Percentiles rank a stretch among this genome's conserved stretches.
Evolutionary conservation across 2,329 filamentous ascomycete genomes (phyloP).

Genomic region (Cytospora leucostoma): DNA sequence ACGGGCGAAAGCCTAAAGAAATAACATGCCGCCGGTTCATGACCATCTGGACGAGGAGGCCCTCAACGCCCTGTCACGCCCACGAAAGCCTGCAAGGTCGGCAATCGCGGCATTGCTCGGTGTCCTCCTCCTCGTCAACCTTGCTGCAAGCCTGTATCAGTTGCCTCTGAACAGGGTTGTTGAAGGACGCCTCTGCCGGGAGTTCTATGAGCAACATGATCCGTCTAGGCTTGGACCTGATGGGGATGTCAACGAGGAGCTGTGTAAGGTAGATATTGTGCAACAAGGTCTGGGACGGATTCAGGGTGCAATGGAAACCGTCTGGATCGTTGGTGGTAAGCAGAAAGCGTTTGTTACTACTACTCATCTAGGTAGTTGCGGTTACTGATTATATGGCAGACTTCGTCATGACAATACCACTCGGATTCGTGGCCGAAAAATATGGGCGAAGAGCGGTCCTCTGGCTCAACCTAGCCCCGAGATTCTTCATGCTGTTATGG

Average conservation of each 20-base stretch:
- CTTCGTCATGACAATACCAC: conserved; percentile 51
- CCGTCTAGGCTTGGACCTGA: conserved; percentile 38
- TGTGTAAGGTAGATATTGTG: conserved; percentile 56
- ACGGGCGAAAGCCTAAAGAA: not conserved
- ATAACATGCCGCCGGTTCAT: not conserved
- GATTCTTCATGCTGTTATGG: conserved; percentile 45
- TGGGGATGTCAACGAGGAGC: conserved; percentile 49
- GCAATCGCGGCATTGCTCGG: conserved; percentile 39
- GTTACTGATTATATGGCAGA: conserved; percentile 37
- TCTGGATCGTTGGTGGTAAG: conserved; percentile 51
- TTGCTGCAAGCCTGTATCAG: conserved; percentile 50
- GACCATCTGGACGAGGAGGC: not conserved
- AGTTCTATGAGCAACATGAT: conserved; percentile 48
- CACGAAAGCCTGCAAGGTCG: not conserved
- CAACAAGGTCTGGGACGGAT: conserved; percentile 55
- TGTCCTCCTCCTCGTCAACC: conserved; percentile 48
- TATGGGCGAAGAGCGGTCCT: conserved; percentile 45
- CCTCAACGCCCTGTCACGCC: not conserved
- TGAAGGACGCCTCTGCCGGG: conserved; percentile 50
- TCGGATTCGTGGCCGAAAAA: conserved; percentile 48
- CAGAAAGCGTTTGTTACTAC: not conserved
- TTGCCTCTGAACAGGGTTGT: conserved; percentile 50
- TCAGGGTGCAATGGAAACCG: conserved; percentile 51
- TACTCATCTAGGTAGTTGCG: too few relatives aligned
- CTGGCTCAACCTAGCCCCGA: conserved; percentile 47